These are phyloP conservation scores for Ustilago esculenta DNA, from an alignment of 1,284 basidiomycete genomes.

Conservation along the genomic window DNA sequence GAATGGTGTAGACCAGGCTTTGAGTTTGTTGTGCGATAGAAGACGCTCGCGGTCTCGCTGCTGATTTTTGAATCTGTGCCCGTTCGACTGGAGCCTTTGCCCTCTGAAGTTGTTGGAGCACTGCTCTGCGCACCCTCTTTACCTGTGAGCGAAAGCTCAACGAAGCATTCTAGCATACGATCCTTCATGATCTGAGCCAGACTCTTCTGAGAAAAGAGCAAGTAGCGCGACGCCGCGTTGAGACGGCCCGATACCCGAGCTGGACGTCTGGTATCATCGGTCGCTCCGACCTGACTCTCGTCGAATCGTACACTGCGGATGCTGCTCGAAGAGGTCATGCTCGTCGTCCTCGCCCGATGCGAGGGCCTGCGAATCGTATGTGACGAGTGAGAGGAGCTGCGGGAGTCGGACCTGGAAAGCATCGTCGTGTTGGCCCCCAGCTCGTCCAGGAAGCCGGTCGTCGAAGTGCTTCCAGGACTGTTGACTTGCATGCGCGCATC, in stretches of 20 bases:
- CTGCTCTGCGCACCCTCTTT: no score
- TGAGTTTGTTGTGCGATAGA: constrained; percentile 26
- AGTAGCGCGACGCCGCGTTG: constrained; percentile 26
- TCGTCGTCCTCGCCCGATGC: constrained; percentile 31
- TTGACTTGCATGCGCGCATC: constrained; percentile 15
- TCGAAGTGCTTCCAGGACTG: constrained; percentile 11
- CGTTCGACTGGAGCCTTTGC: no score
- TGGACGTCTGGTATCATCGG: constrained; percentile 11
- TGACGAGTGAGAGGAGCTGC: constrained; percentile 41
- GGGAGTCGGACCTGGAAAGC: constrained; percentile 40
- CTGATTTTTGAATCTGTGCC: no score
- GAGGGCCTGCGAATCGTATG: constrained; percentile 35
- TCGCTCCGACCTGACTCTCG: constrained; percentile 17
- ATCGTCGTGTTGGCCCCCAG: constrained; percentile 26
- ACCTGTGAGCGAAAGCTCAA: constrained; percentile 21
- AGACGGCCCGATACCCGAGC: constrained; percentile 14
- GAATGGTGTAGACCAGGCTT: constrained; percentile 43
- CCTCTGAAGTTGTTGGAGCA: no score
- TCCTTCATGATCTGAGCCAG: constrained; percentile 42
- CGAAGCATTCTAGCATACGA: constrained; percentile 43
- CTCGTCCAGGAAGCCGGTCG: constrained; percentile 22
- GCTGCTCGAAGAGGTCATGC: constrained; percentile 35
- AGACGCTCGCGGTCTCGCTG: neutral
- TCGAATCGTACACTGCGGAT: constrained; percentile 43
- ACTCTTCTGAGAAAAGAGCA: constrained; percentile 32